Base-by-base conservation (phyloP, 2,329 filamentous ascomycete genomes). In the Colletotrichum brevisporum region DNA sequence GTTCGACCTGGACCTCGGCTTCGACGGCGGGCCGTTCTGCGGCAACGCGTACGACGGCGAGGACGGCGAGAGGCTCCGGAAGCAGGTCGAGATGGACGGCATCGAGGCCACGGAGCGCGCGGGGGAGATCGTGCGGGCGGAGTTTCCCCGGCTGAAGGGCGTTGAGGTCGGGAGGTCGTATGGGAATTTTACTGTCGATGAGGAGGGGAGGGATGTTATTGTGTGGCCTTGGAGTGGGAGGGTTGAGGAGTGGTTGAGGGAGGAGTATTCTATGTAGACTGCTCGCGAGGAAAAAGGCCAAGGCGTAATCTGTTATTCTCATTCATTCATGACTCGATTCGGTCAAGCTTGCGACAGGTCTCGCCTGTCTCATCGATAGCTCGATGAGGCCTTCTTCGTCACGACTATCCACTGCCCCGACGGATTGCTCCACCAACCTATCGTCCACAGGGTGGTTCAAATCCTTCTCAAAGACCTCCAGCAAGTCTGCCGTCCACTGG, bases 221-320 rank as follows among this genome's bases (percentile, higher is more conserved):
- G 15, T 9, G 5, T 67, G 63, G 63, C 48, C 50, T 4, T 62
- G 57, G 50, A 54, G 56, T 4, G 41, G 63, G 4, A 41, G 63
- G 5, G 0, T 63, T 31, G 43, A 63, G 6, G 24, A 63, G 1
- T 67, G 58, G 64, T 1, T 64, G 0, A 15, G n/a, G 3, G 50
- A 36, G 41, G 21, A 21, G 0, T 12, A 26, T 21, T 50, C n/a
- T 10, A 36, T 36, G 31, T 8, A 36, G 31, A 10, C 10, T 36
- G 31, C 8, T 9, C 8, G 6, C 2, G 31, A 3, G 8, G 6
- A 31, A 9, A 31, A 4, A 9, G 27, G 1, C 27, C 27, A 31
- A 31, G 3, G 5, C 5, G 27, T 9, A 31, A 5, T 1, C 6
- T 4, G 27, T 31, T 31, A 31, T 31, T 31, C 6, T 5, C 27